A percentile compares a stretch with the other conserved stretches of the same genome.
Evolutionary conservation across 2,329 filamentous ascomycete species (phyloP).

Genomic region (Cercospora zeae-maydis): DNA sequence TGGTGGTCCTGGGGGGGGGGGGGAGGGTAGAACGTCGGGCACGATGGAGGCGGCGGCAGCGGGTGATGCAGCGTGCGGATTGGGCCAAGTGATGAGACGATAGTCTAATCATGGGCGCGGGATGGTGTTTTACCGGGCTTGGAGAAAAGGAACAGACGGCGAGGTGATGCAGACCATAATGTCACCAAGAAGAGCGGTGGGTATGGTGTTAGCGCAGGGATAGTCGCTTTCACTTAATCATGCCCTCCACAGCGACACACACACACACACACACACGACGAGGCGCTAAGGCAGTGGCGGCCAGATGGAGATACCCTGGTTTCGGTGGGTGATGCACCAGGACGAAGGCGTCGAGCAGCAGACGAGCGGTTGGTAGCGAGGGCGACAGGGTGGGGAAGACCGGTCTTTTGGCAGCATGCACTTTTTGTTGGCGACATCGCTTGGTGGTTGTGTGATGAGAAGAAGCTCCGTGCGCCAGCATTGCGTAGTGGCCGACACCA

Average conservation of each 20-base stretch:
- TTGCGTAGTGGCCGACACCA: conserved; percentile 15
- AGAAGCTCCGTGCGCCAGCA: conserved; percentile 18
- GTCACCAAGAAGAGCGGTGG: conserved; percentile 22
- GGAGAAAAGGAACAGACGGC: neutral
- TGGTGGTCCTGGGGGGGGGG: conserved; percentile 14
- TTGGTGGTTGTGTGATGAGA: conserved; percentile 16
- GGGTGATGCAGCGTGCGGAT: conserved; percentile 23
- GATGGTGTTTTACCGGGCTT: too few relatives aligned
- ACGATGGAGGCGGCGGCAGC: conserved; percentile 17
- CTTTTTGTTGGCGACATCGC: conserved; percentile 1
- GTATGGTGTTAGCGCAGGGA: conserved; percentile 20
- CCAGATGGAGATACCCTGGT: conserved; percentile 27
- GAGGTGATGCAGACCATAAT: neutral
- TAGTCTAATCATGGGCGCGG: neutral
- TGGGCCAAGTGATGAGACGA: conserved; percentile 15
- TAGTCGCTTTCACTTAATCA: conserved; percentile 17
- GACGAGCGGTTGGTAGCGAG: conserved; percentile 26
- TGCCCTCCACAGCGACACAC: conserved; percentile 18
- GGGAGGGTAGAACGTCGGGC: conserved; percentile 23
- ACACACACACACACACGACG: conserved; percentile 1
- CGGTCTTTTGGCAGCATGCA: conserved; percentile 15
- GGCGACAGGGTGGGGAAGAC: conserved; percentile 18
- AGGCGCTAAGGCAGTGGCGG: conserved; percentile 24
- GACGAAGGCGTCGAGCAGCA: conserved; percentile 24
- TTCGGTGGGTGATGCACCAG: conserved; percentile 22